A percentile compares a stretch with the other conserved stretches of the same genome.
phyloP scores from a whole-genome alignment of 352 stramenopile genomes.

The Nothophytophthora sp. region DNA sequence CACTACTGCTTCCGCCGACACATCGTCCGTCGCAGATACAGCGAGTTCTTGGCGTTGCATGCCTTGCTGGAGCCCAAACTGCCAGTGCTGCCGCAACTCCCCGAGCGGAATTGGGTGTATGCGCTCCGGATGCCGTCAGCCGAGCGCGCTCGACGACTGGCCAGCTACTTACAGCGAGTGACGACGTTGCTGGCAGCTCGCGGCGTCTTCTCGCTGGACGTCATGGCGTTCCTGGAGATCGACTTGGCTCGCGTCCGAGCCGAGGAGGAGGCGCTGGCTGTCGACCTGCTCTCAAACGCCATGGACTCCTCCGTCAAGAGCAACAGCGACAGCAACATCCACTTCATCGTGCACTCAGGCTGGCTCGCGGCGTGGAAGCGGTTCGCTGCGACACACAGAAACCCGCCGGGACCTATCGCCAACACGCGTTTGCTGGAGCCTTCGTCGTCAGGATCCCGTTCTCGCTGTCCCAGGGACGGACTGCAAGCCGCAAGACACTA shows the following conservation, averaged over 20 bases:
- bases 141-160: slow-evolving; percentile 34
- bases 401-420: slow-evolving; percentile 19
- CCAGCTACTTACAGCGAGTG: slow-evolving; percentile 53
- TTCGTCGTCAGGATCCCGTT: not conserved
- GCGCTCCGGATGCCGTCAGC: slow-evolving; percentile 34
- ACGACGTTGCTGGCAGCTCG: slow-evolving; percentile 50
- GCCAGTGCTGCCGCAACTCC: slow-evolving; percentile 53
- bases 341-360: slow-evolving; percentile 34
- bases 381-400: slow-evolving; percentile 25
- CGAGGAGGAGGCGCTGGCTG: slow-evolving; percentile 60
- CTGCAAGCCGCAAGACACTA: slow-evolving; percentile 42
- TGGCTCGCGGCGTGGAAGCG: slow-evolving; percentile 56
- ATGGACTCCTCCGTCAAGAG: slow-evolving; percentile 8
- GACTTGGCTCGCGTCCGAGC: slow-evolving; percentile 45
- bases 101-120: slow-evolving; percentile 45
- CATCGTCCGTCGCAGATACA: slow-evolving; percentile 66
- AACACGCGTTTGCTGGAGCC: slow-evolving; percentile 26
- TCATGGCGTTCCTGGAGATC: slow-evolving; percentile 75
- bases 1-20: slow-evolving; percentile 75
- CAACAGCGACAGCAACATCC: slow-evolving; percentile 18
- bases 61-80: slow-evolving; percentile 40
- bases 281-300: slow-evolving; percentile 44
- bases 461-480: slow-evolving; percentile 31
- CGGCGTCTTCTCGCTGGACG: slow-evolving; percentile 59
- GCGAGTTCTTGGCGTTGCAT: slow-evolving; percentile 60